phyloP scores from a whole-genome alignment of 2,329 filamentous ascomycete species.

The Beauveria asiatica region DNA sequence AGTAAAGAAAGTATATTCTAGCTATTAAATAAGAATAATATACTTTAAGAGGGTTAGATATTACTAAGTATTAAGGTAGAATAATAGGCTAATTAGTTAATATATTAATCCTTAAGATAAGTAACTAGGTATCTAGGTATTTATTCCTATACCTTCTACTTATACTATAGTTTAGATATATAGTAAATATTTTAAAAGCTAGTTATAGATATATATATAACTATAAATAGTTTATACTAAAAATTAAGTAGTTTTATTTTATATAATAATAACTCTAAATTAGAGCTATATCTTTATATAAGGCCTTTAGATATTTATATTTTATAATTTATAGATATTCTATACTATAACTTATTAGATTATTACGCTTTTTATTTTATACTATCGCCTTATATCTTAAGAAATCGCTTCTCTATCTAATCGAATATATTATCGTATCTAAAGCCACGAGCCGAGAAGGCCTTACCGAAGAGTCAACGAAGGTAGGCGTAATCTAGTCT shows the following conservation, averaged over 20 bases:
- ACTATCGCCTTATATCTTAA: slow-evolving; percentile 12
- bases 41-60: background rate
- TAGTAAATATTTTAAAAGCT: background rate
- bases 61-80: background rate
- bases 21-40: background rate
- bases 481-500: too few species aligned
- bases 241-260: too few species aligned
- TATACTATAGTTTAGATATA: background rate
- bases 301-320: too few species aligned
- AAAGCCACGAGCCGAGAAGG: slow-evolving; percentile 65
- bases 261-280: too few species aligned
- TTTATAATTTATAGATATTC: too few species aligned
- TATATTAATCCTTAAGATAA: background rate
- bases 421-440: slow-evolving; percentile 73
- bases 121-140: background rate
- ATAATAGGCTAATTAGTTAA: background rate
- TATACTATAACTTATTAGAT: too few species aligned
- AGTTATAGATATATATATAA: background rate
- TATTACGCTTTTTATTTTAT: too few species aligned
- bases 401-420: slow-evolving; percentile 45
- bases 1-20: background rate
- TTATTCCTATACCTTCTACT: background rate
- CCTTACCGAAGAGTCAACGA: slow-evolving; percentile 66
- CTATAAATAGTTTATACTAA: too few species aligned
- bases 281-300: too few species aligned